Base-by-base conservation (phyloP, 257 asterid genomes). In the Anisodus acutangulus region DNA sequence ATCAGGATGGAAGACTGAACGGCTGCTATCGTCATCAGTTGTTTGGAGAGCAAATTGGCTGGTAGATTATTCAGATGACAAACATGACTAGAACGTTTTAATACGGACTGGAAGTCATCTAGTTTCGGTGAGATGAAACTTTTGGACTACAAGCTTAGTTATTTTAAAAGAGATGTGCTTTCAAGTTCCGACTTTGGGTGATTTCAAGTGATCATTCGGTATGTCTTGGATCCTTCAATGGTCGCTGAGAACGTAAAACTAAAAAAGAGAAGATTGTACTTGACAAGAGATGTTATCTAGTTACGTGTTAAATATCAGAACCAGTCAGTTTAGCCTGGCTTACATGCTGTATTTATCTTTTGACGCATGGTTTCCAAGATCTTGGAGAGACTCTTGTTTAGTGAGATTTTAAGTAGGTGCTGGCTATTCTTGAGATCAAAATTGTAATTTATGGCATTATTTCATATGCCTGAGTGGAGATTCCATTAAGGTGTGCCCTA, bases 11-110 rank as follows among this genome's bases (percentile, higher is more conserved):
- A 94, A 91, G 90, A 92, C 98, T 1, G 97, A 94, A 79, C 97
- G 98, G 13, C 97, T 96, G 64, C 84, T 93, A 58, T 89, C 98
- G 19, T 94, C 98, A 51, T 90, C 98, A 2, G 90, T 96, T 67
- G 90, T 90, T 70, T 96, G 99, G 99, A 94, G 92, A 90, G 99
- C 99, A 41, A 91, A 86, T 71, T 94, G 99, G 99, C 79, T 86
- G 72, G 63, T 63, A 62, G 83, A 71, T 71, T 85, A 97, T 58
- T 88, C 91, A 4, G 91, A 84, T 57, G 83, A 81, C 53, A 95
- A 95, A 85, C 54, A 85, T 39, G 98, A 95, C 76, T 94, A 81
- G 57, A 53, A 59, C 10, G 11, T 55, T 79, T 16, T 12, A 10
- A 43, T n/a, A 63, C 58, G 1, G 26, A 22, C n/a, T 31, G 45